These are phyloP conservation scores for Trametes cinnabarina DNA, from an alignment of 768 basidiomycete genomes.

Conservation along the genomic window DNA sequence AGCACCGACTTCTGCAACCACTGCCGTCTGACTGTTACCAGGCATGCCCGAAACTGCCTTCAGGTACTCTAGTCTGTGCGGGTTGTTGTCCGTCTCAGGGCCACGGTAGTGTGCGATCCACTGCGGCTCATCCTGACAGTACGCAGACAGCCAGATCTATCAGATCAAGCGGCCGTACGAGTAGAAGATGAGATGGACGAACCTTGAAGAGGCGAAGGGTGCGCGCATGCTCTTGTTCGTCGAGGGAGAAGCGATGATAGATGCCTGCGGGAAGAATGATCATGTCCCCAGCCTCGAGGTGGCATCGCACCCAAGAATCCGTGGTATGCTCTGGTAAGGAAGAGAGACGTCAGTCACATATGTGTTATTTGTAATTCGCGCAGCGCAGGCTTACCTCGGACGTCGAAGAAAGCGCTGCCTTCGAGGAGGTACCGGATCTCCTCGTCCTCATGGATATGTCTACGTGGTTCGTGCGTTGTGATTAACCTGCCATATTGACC, in stretches of 20 bases:
- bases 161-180: background rate
- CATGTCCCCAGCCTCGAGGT: conserved; percentile 75
- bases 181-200: conserved; percentile 3
- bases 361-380: background rate
- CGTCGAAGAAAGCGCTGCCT: conserved; percentile 92
- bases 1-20: background rate
- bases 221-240: conserved; percentile 68
- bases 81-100: conserved; percentile 59
- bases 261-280: conserved; percentile 87
- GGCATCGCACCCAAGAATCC: conserved; percentile 80
- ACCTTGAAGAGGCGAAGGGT: conserved; percentile 87
- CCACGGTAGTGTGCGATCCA: conserved; percentile 79
- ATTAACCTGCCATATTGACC: background rate
- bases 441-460: conserved; percentile 95
- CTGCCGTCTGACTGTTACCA: background rate
- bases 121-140: conserved; percentile 81
- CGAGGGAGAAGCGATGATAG: conserved; percentile 93
- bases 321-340: conserved; percentile 51
- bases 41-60: conserved; percentile 34
- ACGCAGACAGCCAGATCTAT: background rate
- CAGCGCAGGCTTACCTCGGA: conserved; percentile 58
- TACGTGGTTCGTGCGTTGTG: conserved; percentile 27
- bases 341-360: background rate
- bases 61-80: conserved; percentile 61
- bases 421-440: conserved; percentile 87